Percentiles rank a stretch among this genome's conserved stretches.
Conservation (phyloP, 2,329 filamentous ascomycete genomes). For the Clathrospora elynae region DNA sequence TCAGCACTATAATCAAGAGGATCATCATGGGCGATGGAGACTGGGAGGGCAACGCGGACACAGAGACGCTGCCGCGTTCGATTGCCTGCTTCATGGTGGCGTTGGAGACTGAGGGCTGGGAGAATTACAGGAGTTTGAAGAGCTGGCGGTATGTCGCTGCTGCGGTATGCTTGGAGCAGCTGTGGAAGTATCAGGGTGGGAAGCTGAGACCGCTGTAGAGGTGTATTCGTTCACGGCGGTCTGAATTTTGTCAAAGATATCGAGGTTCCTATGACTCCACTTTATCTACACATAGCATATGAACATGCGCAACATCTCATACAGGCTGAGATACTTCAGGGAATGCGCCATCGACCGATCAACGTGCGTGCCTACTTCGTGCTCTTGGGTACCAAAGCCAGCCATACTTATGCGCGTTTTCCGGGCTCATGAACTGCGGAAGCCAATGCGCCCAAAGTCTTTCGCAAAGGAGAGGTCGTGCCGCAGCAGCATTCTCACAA, state of each 20-base stretch:
- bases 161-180: slow-evolving; percentile 56
- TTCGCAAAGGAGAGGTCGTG: too few relatives aligned
- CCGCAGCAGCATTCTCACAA: too few relatives aligned
- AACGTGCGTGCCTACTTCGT: neutral
- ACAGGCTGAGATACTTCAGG: too few relatives aligned
- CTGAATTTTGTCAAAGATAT: too few relatives aligned
- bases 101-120: slow-evolving; percentile 40
- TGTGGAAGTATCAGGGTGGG: slow-evolving; percentile 42
- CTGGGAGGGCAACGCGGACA: slow-evolving; percentile 33
- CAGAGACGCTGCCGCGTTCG: slow-evolving; percentile 54
- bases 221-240: too few relatives aligned
- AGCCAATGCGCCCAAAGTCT: too few relatives aligned
- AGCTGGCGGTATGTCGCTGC: slow-evolving; percentile 62
- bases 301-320: too few relatives aligned
- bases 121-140: slow-evolving; percentile 42
- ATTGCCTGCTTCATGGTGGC: slow-evolving; percentile 58
- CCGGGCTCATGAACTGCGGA: too few relatives aligned
- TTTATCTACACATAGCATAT: too few relatives aligned
- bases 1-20: slow-evolving; percentile 51
- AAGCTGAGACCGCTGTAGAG: slow-evolving; percentile 24
- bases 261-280: too few relatives aligned
- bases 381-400: neutral
- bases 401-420: too few relatives aligned
- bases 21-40: slow-evolving; percentile 50
- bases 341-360: too few relatives aligned